phyloP scores from a whole-genome alignment of 202 grass and related monocot species.

The Schoenoplectus tabernaemontani region DNA sequence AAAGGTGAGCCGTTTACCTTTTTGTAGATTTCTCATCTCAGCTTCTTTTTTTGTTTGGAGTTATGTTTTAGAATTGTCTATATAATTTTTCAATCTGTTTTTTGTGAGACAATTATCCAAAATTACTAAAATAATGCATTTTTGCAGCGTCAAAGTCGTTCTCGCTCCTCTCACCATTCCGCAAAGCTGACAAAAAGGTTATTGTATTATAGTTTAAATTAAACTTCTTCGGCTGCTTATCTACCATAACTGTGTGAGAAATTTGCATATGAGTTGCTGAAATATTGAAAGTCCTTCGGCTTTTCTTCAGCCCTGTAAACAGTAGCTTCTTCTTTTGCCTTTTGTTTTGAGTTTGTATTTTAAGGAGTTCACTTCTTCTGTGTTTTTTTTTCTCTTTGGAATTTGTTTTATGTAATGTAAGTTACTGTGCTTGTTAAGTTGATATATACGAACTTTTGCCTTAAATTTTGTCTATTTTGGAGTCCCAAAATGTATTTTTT shows the following conservation, averaged over 20 bases:
- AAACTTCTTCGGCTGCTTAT: neutral
- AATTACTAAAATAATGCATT: neutral
- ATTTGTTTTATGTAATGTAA: conserved; percentile 21
- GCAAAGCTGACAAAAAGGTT: conserved; percentile 55
- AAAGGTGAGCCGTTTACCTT: conserved; percentile 2
- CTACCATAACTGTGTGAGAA: neutral
- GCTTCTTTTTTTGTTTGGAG: neutral
- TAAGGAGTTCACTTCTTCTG: neutral
- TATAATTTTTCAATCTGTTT: neutral
- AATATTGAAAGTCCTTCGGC: neutral
- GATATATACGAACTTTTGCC: neutral
- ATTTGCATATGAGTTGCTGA: conserved; percentile 7
- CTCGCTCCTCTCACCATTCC: conserved; percentile 78
- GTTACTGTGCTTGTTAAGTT: conserved; percentile 12
- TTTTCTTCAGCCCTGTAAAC: conserved; percentile 18
- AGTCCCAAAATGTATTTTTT: neutral
- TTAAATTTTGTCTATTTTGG: neutral
- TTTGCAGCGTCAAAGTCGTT: conserved; percentile 67
- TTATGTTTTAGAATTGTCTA: neutral
- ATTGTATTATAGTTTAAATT: conserved; percentile 35
- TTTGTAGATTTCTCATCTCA: neutral
- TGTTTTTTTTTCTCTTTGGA: neutral
- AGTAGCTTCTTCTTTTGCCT: conserved; percentile 14
- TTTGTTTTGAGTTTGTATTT: conserved; percentile 16
- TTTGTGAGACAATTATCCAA: neutral